Evolutionary conservation across 306 rosid species (phyloP).

Genomic region (Begonia loranthoides): DNA sequence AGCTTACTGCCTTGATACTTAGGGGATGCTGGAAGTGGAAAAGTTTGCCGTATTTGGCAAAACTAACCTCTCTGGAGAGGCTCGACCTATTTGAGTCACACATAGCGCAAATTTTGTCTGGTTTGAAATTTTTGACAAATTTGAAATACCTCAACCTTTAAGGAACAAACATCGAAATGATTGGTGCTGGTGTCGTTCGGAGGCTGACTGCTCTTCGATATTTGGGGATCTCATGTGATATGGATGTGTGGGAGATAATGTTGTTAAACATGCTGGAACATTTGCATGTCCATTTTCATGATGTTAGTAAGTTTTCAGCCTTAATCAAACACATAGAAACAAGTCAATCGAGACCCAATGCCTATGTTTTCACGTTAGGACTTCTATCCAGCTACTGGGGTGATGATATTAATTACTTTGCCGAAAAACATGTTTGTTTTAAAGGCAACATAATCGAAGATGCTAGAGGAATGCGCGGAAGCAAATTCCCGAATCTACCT

Average conservation of each 20-base stretch:
- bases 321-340: no score
- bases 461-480: background rate
- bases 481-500: background rate
- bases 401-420: background rate
- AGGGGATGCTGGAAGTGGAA: background rate
- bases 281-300: background rate
- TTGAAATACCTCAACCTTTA: background rate
- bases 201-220: no score
- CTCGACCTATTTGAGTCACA: background rate
- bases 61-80: background rate
- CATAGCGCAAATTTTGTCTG: conserved; percentile 1
- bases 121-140: conserved; percentile 2
- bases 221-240: background rate
- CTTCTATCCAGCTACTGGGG: background rate
- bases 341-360: background rate
- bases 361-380: background rate
- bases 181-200: background rate
- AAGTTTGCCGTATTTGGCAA: conserved; percentile 1
- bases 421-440: background rate
- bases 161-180: background rate
- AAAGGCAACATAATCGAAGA: background rate
- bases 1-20: conserved; percentile 4
- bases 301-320: no score
- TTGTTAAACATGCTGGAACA: background rate
- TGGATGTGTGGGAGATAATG: background rate